Evolutionary conservation across 495 filamentous ascomycete species (phyloP).

Genomic region (Xylona heveae): DNA sequence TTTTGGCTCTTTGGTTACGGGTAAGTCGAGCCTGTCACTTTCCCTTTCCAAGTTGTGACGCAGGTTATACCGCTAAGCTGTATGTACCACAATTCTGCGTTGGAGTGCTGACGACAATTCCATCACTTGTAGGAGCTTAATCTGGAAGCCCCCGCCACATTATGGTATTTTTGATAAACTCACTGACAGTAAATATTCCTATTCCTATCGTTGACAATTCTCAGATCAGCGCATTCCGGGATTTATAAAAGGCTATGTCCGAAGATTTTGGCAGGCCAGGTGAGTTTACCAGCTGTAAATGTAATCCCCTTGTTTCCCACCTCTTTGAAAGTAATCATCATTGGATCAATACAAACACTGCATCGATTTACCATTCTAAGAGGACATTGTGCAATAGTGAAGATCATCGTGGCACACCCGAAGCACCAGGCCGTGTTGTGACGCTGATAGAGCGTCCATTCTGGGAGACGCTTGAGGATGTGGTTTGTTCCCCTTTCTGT

Average conservation of each 20-base stretch:
- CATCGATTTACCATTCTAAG: conserved; percentile 2
- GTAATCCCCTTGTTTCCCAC: too few relatives aligned
- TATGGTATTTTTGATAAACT: conserved; percentile 40
- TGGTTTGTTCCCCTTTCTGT: conserved; percentile 15
- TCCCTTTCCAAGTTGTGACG: conserved; percentile 1
- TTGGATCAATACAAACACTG: background rate
- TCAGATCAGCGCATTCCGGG: conserved; percentile 70
- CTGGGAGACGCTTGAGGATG: conserved; percentile 64
- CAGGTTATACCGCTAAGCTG: conserved; percentile 7
- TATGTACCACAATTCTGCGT: background rate
- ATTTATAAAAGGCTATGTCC: conserved; percentile 84
- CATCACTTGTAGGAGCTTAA: conserved; percentile 47
- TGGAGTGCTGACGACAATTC: background rate
- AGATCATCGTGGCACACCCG: conserved; percentile 85
- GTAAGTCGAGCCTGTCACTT: conserved; percentile 23
- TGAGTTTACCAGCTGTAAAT: too few relatives aligned
- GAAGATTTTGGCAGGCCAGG: conserved; percentile 99
- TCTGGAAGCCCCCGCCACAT: conserved; percentile 96
- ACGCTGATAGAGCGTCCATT: conserved; percentile 68
- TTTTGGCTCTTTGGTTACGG: conserved; percentile 90
- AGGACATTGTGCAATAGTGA: conserved; percentile 32
- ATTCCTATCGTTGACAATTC: background rate
- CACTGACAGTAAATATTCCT: background rate
- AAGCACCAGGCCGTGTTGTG: conserved; percentile 73
- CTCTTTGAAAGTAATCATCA: conserved; percentile 19